Conservation (phyloP, 2,329 filamentous ascomycete species). For the Cercospora nicotianae region DNA sequence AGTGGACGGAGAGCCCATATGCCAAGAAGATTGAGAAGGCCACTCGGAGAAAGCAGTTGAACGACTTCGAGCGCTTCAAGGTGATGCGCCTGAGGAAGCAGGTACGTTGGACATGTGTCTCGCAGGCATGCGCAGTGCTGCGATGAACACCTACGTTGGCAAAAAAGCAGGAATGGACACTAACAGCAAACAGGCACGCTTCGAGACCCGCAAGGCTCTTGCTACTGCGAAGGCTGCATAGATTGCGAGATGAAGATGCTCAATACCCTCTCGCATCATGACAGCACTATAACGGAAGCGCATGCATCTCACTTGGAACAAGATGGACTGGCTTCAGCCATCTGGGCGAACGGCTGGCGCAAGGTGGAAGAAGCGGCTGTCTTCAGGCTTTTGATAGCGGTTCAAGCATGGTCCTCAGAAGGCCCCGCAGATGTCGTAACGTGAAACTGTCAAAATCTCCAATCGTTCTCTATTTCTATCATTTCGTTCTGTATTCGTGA, state of each 20-base stretch:
- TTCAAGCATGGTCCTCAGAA: slow-evolving; percentile 26
- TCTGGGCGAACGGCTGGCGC: slow-evolving; percentile 25
- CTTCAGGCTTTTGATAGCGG: slow-evolving; percentile 32
- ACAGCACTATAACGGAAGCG: slow-evolving; percentile 19
- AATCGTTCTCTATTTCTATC: background rate
- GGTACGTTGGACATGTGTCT: slow-evolving; percentile 55
- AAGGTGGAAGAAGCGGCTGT: slow-evolving; percentile 29
- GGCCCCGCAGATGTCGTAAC: slow-evolving; percentile 21
- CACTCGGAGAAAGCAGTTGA: slow-evolving; percentile 84
- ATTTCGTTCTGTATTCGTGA: background rate
- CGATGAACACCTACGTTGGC: background rate
- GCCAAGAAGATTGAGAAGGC: slow-evolving; percentile 89
- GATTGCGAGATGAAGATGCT: slow-evolving; percentile 15
- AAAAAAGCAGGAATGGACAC: background rate
- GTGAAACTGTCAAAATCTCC: slow-evolving; percentile 20
- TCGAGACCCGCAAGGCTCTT: slow-evolving; percentile 94
- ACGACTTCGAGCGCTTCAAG: slow-evolving; percentile 99
- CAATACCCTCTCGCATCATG: slow-evolving; percentile 23
- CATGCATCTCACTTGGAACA: slow-evolving; percentile 16
- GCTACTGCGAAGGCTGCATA: slow-evolving; percentile 79
- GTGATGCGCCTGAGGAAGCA: slow-evolving; percentile 99
- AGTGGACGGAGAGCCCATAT: slow-evolving; percentile 89
- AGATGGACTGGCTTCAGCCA: slow-evolving; percentile 11
- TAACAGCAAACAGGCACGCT: slow-evolving; percentile 62
- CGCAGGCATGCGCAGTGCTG: background rate